A percentile compares a stretch with the other conserved stretches of the same genome.
These are phyloP conservation scores for Silene conica DNA, from an alignment of 148 eudicot genomes.

Conservation along the genomic window DNA sequence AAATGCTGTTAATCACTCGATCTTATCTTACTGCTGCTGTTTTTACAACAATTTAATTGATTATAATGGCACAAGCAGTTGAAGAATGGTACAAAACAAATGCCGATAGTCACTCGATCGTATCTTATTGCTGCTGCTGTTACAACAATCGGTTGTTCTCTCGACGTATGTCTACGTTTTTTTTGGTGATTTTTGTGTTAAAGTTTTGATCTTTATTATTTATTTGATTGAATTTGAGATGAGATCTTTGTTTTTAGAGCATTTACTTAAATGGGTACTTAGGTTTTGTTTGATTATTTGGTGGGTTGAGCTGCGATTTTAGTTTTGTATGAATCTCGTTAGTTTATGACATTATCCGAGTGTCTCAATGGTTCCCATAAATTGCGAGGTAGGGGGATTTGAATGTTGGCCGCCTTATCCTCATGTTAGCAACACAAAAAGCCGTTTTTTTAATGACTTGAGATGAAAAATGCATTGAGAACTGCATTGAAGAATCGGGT, in stretches of 20 bases:
- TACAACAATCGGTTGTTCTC: slow-evolving; percentile 84
- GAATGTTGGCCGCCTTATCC: no score
- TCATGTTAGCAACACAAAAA: no score
- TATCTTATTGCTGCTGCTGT: slow-evolving; percentile 87
- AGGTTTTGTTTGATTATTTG: neutral
- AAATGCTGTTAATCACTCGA: slow-evolving; percentile 94
- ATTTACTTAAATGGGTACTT: neutral
- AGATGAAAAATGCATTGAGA: no score
- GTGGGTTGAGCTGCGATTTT: neutral
- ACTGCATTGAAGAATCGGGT: no score
- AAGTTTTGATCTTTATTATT: slow-evolving; percentile 16
- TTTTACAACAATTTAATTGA: slow-evolving; percentile 41
- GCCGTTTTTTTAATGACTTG: slow-evolving; percentile 14
- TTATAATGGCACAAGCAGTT: slow-evolving; percentile 78
- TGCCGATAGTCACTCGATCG: slow-evolving; percentile 92
- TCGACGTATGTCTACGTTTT: slow-evolving; percentile 50
- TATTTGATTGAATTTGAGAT: slow-evolving; percentile 17
- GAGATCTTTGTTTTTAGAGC: slow-evolving; percentile 1
- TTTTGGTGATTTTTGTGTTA: neutral
- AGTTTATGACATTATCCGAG: no score
- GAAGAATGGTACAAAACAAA: slow-evolving; percentile 97
- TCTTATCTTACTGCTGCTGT: slow-evolving; percentile 92
- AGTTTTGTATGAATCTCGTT: no score
- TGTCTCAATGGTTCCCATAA: no score
- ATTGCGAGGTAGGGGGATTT: no score